These are phyloP conservation scores for Fraxinus latifolia DNA, from an alignment of 305 asterid species.

Conservation along the genomic window DNA sequence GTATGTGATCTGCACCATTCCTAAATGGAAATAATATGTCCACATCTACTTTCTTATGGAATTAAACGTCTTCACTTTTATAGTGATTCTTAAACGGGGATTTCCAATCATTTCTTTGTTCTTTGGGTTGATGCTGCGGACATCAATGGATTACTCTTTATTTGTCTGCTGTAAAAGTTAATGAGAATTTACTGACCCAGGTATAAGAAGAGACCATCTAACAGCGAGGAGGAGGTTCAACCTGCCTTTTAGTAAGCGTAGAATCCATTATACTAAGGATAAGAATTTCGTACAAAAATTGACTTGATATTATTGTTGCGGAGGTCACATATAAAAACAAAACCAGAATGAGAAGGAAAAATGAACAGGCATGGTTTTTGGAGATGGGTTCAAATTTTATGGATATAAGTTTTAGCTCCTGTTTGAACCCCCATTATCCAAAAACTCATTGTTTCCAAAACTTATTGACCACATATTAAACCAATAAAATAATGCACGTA, in stretches of 20 bases:
- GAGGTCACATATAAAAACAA: background rate
- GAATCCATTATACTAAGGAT: background rate
- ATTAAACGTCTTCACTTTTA: background rate
- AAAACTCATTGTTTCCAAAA: background rate
- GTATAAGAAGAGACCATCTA: background rate
- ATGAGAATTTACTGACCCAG: background rate
- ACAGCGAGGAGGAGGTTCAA: background rate
- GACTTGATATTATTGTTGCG: background rate
- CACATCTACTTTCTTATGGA: background rate
- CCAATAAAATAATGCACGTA: background rate
- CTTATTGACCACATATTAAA: background rate
- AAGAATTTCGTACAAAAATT: background rate
- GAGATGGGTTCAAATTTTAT: background rate
- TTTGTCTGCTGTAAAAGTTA: background rate
- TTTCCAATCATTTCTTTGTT: background rate
- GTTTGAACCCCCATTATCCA: background rate
- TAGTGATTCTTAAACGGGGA: background rate
- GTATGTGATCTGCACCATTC: background rate
- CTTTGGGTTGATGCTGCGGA: background rate
- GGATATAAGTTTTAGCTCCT: background rate
- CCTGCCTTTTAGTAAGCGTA: background rate
- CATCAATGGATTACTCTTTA: background rate
- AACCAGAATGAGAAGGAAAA: background rate
- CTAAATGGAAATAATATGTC: background rate
- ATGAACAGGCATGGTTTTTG: background rate